Evolutionary conservation across 2,329 filamentous ascomycete species (phyloP).

Genomic region (Penicillium sp.): DNA sequence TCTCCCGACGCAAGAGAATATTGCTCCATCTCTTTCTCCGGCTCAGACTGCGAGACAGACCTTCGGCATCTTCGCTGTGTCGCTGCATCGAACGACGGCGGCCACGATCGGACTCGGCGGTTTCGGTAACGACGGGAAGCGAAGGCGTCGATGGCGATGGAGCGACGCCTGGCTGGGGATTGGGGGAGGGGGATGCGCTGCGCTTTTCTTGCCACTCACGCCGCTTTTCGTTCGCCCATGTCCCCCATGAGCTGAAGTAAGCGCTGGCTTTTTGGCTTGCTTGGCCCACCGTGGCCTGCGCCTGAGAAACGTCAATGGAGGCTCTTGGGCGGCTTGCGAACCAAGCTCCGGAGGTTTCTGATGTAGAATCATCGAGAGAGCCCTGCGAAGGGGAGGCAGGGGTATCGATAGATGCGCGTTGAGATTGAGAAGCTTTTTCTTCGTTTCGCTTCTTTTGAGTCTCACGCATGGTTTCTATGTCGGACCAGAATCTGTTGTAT

Average conservation of each 20-base stretch:
- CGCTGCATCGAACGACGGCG: constrained; percentile 34
- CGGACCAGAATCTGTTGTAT: constrained; percentile 86
- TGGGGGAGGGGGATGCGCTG: constrained; percentile 28
- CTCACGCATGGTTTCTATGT: constrained; percentile 82
- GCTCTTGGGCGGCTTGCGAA: constrained; percentile 37
- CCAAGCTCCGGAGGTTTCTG: constrained; percentile 29
- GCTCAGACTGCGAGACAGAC: constrained; percentile 37
- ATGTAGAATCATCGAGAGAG: constrained; percentile 19
- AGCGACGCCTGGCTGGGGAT: constrained; percentile 7
- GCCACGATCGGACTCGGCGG: constrained; percentile 33
- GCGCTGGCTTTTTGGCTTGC: constrained; percentile 62
- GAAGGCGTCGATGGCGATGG: constrained; percentile 28
- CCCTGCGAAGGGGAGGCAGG: constrained; percentile 30
- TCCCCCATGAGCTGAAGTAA: constrained; percentile 66
- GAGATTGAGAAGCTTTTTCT: constrained; percentile 36
- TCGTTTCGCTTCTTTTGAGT: constrained; percentile 63
- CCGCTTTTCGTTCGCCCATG: constrained; percentile 59
- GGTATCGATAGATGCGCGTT: constrained; percentile 34
- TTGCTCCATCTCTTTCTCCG: constrained; percentile 45
- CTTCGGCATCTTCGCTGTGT: constrained; percentile 32
- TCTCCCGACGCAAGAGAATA: constrained; percentile 39
- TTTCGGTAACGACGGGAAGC: constrained; percentile 30
- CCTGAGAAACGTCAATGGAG: constrained; percentile 55
- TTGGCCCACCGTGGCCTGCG: constrained; percentile 59
- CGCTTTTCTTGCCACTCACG: constrained; percentile 52